These are phyloP conservation scores for Suillus sp. DNA, from an alignment of 768 basidiomycete genomes.

Conservation along the genomic window DNA sequence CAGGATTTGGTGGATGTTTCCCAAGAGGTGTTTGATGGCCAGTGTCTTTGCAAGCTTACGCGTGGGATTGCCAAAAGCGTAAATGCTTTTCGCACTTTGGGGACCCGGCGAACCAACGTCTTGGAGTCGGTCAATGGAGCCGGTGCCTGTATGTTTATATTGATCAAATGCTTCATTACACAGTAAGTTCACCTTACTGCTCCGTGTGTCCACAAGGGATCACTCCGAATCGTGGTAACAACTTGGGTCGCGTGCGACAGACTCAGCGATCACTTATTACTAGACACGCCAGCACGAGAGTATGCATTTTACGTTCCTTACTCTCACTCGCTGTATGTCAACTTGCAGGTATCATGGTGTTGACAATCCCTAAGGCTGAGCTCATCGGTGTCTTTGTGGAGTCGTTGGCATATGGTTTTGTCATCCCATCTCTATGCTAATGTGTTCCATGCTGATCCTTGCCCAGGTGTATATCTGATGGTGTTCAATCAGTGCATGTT, in stretches of 20 bases:
- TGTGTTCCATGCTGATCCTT: not conserved
- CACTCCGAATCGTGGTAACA: not conserved
- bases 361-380: slow-evolving; percentile 14
- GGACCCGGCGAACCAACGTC: not conserved
- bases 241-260: not conserved
- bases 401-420: slow-evolving; percentile 16
- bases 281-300: not conserved
- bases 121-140: not conserved
- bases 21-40: not conserved
- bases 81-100: not conserved
- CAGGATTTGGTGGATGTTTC: not conserved
- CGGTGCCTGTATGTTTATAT: not conserved
- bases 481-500: slow-evolving; percentile 15
- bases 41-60: not conserved
- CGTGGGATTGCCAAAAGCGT: not conserved
- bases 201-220: not conserved
- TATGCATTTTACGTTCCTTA: not conserved
- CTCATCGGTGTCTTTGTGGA: slow-evolving; percentile 17
- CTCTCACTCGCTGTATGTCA: not conserved
- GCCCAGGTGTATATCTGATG: slow-evolving; percentile 16
- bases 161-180: not conserved
- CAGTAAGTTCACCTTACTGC: not conserved
- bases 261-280: not conserved
- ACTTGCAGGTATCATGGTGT: slow-evolving; percentile 10
- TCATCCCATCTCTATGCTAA: not conserved